Evolutionary conservation across 1,139 yeast genomes (phyloP).

Genomic region (Protomyces inundatus): DNA sequence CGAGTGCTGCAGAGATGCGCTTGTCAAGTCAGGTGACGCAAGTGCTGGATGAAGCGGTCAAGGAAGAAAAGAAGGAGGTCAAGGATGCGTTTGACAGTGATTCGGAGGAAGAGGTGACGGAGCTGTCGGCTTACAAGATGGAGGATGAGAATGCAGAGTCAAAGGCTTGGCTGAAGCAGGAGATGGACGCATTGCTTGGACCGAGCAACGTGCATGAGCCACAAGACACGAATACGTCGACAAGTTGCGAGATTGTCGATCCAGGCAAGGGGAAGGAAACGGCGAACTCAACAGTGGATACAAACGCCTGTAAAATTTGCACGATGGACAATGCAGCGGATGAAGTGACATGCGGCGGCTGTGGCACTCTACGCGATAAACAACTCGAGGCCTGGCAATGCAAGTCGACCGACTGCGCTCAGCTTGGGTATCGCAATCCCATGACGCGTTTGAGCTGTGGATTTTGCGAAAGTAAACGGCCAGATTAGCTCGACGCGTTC

Average conservation of each 20-base stretch:
- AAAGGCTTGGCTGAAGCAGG: background rate
- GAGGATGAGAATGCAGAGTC: conserved; percentile 12
- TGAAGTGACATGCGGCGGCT: conserved; percentile 3
- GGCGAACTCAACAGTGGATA: background rate
- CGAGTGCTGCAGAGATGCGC: conserved; percentile 21
- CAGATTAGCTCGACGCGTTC: background rate
- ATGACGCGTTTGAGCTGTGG: conserved; percentile 2
- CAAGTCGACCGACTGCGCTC: background rate
- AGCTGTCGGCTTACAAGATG: conserved; percentile 1
- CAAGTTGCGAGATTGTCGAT: background rate
- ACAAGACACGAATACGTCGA: background rate
- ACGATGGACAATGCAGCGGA: background rate
- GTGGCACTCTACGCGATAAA: conserved; percentile 1
- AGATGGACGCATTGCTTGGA: background rate
- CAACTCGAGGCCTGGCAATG: conserved; percentile 7
- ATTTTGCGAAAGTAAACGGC: conserved; percentile 1
- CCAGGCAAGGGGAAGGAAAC: conserved; percentile 1
- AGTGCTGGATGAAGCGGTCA: background rate
- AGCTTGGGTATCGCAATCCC: conserved; percentile 9
- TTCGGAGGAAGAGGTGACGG: background rate
- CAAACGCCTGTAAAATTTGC: conserved; percentile 1
- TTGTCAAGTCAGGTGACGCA: conserved; percentile 14
- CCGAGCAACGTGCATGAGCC: background rate
- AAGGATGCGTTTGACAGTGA: background rate
- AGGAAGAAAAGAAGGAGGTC: background rate